A percentile compares a stretch with the other conserved stretches of the same genome.
phyloP scores from a whole-genome alignment of 2,329 filamentous ascomycete species.

The Aspergillus transmontanensis region DNA sequence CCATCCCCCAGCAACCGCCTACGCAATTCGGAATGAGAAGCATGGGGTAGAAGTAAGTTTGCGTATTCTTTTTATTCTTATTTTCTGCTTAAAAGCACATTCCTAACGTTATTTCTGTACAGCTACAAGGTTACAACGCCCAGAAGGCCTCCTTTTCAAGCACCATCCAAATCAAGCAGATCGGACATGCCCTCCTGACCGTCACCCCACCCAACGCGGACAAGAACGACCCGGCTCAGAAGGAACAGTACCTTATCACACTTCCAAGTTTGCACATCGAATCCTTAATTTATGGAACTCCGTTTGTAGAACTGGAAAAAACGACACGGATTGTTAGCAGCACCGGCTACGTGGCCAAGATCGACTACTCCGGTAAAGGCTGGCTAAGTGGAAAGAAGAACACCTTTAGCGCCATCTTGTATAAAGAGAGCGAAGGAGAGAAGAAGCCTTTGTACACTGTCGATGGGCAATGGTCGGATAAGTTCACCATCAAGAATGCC shows the following conservation, averaged over 20 bases:
- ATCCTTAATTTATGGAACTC: slow-evolving; percentile 72
- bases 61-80: not conserved
- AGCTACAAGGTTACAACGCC: slow-evolving; percentile 81
- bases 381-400: slow-evolving; percentile 98
- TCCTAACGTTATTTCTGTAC: slow-evolving; percentile 4
- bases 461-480: slow-evolving; percentile 87
- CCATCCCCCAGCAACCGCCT: slow-evolving; percentile 92
- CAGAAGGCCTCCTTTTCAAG: slow-evolving; percentile 94
- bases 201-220: slow-evolving; percentile 59
- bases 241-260: slow-evolving; percentile 84
- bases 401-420: slow-evolving; percentile 75
- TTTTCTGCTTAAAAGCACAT: not conserved
- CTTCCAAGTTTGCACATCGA: slow-evolving; percentile 92
- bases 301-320: slow-evolving; percentile 89
- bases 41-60: slow-evolving; percentile 67
- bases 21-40: slow-evolving; percentile 84
- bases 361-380: slow-evolving; percentile 91
- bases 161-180: slow-evolving; percentile 93
- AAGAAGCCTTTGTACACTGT: slow-evolving; percentile 74
- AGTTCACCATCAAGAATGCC: slow-evolving; percentile 75
- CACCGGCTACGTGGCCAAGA: slow-evolving; percentile 81
- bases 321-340: slow-evolving; percentile 83
- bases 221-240: slow-evolving; percentile 41
- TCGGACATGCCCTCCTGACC: slow-evolving; percentile 83
- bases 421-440: slow-evolving; percentile 66